Evolutionary conservation across 2,329 filamentous ascomycete genomes (phyloP).

Genomic region (Penicillium sp.): DNA sequence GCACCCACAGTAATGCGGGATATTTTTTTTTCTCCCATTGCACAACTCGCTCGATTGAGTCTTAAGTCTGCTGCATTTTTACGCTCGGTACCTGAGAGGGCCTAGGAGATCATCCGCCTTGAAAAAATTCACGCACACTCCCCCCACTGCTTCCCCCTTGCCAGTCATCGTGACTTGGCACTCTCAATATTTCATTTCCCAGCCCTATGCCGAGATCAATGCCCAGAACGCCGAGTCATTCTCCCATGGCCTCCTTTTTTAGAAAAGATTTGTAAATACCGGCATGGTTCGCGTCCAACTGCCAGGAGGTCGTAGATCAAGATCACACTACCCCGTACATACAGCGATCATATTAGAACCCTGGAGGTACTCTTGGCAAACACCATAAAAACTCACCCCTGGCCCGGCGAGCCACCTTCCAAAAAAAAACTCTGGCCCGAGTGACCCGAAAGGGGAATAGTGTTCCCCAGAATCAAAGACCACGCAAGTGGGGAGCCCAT

Average conservation of each 20-base stretch:
- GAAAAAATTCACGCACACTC: constrained; percentile 22
- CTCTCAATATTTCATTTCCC: background rate
- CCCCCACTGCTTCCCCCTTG: background rate
- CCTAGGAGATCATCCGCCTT: constrained; percentile 13
- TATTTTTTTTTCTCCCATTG: constrained; percentile 14
- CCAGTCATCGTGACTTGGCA: constrained; percentile 5
- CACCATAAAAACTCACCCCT: background rate
- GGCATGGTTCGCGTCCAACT: background rate
- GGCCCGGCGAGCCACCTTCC: too few species aligned
- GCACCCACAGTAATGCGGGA: constrained; percentile 19
- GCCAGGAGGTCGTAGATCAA: background rate
- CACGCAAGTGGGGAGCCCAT: background rate
- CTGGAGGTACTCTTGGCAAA: background rate
- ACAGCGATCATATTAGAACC: too few species aligned
- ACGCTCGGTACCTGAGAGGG: constrained; percentile 22
- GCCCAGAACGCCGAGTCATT: constrained; percentile 18
- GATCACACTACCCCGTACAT: too few species aligned
- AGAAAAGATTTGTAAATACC: background rate
- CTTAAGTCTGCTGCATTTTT: constrained; percentile 20
- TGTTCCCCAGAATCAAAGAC: constrained; percentile 19
- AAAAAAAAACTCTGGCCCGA: background rate
- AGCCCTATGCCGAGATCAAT: constrained; percentile 11
- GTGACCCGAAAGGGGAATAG: constrained; percentile 15
- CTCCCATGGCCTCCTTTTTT: constrained; percentile 5
- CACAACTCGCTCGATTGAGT: constrained; percentile 17